Conservation (phyloP, 495 filamentous ascomycete genomes). For the Xylaria intraflava region DNA sequence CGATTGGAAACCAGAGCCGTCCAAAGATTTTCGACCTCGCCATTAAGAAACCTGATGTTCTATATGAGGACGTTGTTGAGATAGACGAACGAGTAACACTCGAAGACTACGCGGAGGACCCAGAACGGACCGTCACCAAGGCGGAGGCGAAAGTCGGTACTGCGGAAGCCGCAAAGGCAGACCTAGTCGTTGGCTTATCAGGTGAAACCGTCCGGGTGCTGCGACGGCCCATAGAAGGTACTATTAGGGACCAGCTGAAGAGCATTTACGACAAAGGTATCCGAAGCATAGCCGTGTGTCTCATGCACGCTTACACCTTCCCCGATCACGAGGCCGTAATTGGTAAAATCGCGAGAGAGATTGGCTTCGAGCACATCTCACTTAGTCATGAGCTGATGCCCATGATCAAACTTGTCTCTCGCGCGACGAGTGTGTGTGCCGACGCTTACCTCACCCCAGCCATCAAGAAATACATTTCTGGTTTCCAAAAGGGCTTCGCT, state of each 20-base stretch:
- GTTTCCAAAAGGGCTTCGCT: slow-evolving; percentile 71
- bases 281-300: slow-evolving; percentile 65
- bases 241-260: slow-evolving; percentile 49
- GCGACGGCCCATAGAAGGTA: slow-evolving; percentile 46
- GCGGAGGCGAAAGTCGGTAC: slow-evolving; percentile 43
- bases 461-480: slow-evolving; percentile 90
- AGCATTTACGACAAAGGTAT: slow-evolving; percentile 56
- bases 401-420: slow-evolving; percentile 85
- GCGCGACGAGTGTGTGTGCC: slow-evolving; percentile 87
- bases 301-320: slow-evolving; percentile 80
- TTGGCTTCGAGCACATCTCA: slow-evolving; percentile 71
- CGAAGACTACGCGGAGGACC: slow-evolving; percentile 83
- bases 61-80: slow-evolving; percentile 71
- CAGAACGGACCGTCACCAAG: slow-evolving; percentile 49
- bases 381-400: slow-evolving; percentile 77
- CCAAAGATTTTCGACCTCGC: slow-evolving; percentile 80
- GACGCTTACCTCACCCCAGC: slow-evolving; percentile 95
- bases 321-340: slow-evolving; percentile 66
- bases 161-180: slow-evolving; percentile 34
- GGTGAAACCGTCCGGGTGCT: slow-evolving; percentile 67
- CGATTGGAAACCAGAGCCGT: slow-evolving; percentile 78
- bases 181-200: slow-evolving; percentile 59
- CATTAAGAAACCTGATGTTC: slow-evolving; percentile 70
- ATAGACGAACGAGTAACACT: slow-evolving; percentile 79
- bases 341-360: slow-evolving; percentile 58